These are phyloP conservation scores for Myriosclerotinia scirpicola DNA, from an alignment of 2,329 filamentous ascomycete genomes.

Conservation along the genomic window DNA sequence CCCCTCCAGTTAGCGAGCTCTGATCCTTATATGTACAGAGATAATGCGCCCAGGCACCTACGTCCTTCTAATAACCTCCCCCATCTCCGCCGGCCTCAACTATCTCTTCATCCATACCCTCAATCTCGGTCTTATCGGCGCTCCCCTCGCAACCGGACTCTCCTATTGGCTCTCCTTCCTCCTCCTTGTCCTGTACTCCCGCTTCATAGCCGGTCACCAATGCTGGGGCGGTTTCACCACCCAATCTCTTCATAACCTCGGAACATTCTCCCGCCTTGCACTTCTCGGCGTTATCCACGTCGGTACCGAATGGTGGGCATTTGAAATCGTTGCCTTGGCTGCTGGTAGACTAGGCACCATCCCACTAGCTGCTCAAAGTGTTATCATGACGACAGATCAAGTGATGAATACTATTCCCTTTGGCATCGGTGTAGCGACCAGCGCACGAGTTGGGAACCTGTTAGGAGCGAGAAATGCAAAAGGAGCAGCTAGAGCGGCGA, in stretches of 20 bases:
- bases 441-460: slow-evolving; percentile 75
- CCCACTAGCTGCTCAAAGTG: slow-evolving; percentile 76
- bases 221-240: slow-evolving; percentile 77
- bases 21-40: slow-evolving; percentile 30
- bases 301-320: slow-evolving; percentile 93
- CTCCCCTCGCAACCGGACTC: slow-evolving; percentile 78
- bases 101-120: slow-evolving; percentile 75
- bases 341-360: slow-evolving; percentile 79
- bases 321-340: slow-evolving; percentile 83
- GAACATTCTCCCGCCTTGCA: slow-evolving; percentile 72
- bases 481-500: slow-evolving; percentile 70
- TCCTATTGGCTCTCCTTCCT: slow-evolving; percentile 84
- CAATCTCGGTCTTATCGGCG: slow-evolving; percentile 71
- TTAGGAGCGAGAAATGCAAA: slow-evolving; percentile 66
- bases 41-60: slow-evolving; percentile 84
- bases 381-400: slow-evolving; percentile 89
- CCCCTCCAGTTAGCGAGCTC: slow-evolving; percentile 33
- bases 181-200: slow-evolving; percentile 70
- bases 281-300: slow-evolving; percentile 78
- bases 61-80: slow-evolving; percentile 78
- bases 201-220: slow-evolving; percentile 67
- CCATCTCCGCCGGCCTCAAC: slow-evolving; percentile 77
- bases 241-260: slow-evolving; percentile 63
- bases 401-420: slow-evolving; percentile 80
- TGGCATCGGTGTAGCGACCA: slow-evolving; percentile 79